Evolutionary conservation across 805 yeast genomes (phyloP).

Genomic region (Zygotorulaspora danielsina): DNA sequence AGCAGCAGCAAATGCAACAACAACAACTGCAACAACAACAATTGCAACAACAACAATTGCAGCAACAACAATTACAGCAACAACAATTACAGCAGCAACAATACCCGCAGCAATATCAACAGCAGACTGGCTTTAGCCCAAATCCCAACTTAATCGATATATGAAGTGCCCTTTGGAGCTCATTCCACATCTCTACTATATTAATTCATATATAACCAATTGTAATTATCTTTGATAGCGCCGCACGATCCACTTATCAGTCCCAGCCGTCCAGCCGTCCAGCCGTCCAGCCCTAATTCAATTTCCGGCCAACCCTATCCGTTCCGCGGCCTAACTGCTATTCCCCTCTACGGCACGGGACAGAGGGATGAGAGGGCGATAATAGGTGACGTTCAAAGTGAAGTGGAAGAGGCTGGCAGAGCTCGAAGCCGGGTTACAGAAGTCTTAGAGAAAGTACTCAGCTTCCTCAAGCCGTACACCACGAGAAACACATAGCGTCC

Average conservation of each 20-base stretch:
- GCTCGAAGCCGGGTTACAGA: too few species aligned
- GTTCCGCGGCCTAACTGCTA: too few species aligned
- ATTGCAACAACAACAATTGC: slow-evolving; percentile 8
- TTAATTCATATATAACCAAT: background rate
- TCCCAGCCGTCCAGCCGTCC: too few species aligned
- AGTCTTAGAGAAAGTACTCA: too few species aligned
- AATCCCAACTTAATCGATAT: slow-evolving; percentile 32
- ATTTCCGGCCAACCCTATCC: background rate
- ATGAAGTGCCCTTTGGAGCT: slow-evolving; percentile 10
- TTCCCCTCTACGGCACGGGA: too few species aligned
- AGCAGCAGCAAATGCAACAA: slow-evolving; percentile 1
- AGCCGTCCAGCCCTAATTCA: too few species aligned
- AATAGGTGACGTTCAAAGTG: too few species aligned
- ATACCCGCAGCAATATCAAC: slow-evolving; percentile 16
- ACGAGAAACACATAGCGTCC: too few species aligned
- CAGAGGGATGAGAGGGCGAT: too few species aligned
- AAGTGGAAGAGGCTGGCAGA: too few species aligned
- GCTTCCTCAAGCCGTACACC: too few species aligned
- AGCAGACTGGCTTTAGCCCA: slow-evolving; percentile 13
- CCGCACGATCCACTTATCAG: slow-evolving; percentile 1
- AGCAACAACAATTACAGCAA: slow-evolving; percentile 11
- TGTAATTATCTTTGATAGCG: slow-evolving; percentile 8
- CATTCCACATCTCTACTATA: background rate
- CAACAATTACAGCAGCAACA: slow-evolving; percentile 11
- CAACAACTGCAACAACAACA: slow-evolving; percentile 6